Percentiles rank a stretch among this genome's conserved stretches.
Evolutionary conservation across 495 filamentous ascomycete species (phyloP).

Genomic region (Aspergillus affinis): DNA sequence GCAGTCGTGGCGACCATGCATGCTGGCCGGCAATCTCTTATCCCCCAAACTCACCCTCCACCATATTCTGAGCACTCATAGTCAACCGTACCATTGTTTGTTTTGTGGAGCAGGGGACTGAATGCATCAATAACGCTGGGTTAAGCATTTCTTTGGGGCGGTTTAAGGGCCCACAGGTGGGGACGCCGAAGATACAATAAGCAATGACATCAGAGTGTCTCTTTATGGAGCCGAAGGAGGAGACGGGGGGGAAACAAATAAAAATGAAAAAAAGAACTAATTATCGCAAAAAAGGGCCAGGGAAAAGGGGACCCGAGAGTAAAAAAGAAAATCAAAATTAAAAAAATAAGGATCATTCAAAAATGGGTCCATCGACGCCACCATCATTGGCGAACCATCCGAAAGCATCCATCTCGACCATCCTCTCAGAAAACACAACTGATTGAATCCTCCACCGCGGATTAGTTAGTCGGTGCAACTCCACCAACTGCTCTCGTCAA

Average conservation of each 20-base stretch:
- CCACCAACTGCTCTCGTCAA: background rate
- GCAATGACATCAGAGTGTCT: conserved; percentile 15
- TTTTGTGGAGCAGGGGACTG: conserved; percentile 20
- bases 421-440: background rate
- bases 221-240: conserved; percentile 7
- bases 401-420: background rate
- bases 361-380: background rate
- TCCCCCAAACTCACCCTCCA: conserved; percentile 15
- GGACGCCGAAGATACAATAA: background rate
- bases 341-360: background rate
- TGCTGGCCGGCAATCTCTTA: conserved; percentile 10
- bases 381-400: background rate
- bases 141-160: conserved; percentile 30
- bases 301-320: background rate
- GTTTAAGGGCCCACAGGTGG: conserved; percentile 10
- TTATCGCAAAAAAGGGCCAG: background rate
- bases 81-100: conserved; percentile 22
- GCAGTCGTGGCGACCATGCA: conserved; percentile 9
- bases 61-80: conserved; percentile 12
- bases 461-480: background rate
- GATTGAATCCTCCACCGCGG: background rate
- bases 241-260: conserved; percentile 1
- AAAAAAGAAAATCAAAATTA: background rate
- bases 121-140: conserved; percentile 35
- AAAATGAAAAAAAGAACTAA: conserved; percentile 3